Evolutionary conservation across 2,329 filamentous ascomycete genomes (phyloP).

Genomic region (Fusarium continuum): DNA sequence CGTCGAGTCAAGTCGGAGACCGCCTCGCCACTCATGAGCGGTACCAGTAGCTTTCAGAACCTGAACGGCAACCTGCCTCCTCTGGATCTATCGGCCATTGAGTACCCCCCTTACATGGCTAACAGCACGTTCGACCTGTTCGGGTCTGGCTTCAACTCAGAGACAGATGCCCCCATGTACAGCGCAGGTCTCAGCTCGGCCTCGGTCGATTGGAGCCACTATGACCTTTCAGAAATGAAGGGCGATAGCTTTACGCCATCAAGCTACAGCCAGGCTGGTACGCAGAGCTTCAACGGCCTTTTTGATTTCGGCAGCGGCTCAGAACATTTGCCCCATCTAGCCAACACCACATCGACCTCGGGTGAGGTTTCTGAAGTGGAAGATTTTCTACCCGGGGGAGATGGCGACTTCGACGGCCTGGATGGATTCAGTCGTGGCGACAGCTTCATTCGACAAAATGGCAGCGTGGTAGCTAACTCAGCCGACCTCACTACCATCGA

Average conservation of each 20-base stretch:
- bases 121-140: slow-evolving; percentile 63
- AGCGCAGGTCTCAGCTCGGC: slow-evolving; percentile 69
- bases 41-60: slow-evolving; percentile 60
- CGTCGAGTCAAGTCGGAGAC: slow-evolving; percentile 69
- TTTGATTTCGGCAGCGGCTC: slow-evolving; percentile 63
- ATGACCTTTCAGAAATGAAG: slow-evolving; percentile 58
- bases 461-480: slow-evolving; percentile 52
- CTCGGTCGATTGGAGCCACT: slow-evolving; percentile 58
- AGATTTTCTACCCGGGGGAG: slow-evolving; percentile 61
- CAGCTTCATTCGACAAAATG: slow-evolving; percentile 57
- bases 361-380: slow-evolving; percentile 75
- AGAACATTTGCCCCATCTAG: slow-evolving; percentile 64
- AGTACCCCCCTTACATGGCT: slow-evolving; percentile 60
- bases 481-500: slow-evolving; percentile 62
- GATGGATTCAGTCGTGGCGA: slow-evolving; percentile 51
- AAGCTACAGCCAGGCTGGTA: slow-evolving; percentile 63
- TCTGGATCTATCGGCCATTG: slow-evolving; percentile 66
- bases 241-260: slow-evolving; percentile 61
- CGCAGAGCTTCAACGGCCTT: slow-evolving; percentile 60
- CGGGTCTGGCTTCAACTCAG: slow-evolving; percentile 56
- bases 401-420: slow-evolving; percentile 59
- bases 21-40: slow-evolving; percentile 65
- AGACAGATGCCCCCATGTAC: slow-evolving; percentile 66
- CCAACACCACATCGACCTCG: slow-evolving; percentile 68
- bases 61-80: slow-evolving; percentile 63